Evolutionary conservation across 2,329 filamentous ascomycete genomes (phyloP).

Genomic region (Rutstroemia sp.): DNA sequence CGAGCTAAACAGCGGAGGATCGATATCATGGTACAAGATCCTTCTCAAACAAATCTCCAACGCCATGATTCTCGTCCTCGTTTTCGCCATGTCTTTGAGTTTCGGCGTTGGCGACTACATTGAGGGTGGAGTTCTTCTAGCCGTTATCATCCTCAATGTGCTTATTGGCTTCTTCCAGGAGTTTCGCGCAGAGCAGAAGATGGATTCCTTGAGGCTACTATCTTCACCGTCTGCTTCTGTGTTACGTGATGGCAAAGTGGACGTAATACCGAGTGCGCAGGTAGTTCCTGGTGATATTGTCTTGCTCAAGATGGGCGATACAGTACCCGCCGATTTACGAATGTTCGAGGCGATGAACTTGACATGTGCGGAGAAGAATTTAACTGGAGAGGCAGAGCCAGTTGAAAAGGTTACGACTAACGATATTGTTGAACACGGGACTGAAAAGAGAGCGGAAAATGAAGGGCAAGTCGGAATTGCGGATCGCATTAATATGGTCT

Average conservation of each 20-base stretch:
- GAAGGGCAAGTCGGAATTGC: constrained; percentile 37
- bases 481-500: constrained; percentile 48
- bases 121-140: constrained; percentile 52
- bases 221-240: constrained; percentile 43
- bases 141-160: constrained; percentile 51
- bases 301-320: constrained; percentile 87
- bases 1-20: constrained; percentile 38
- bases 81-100: constrained; percentile 49
- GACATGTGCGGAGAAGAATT: constrained; percentile 85
- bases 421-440: constrained; percentile 32
- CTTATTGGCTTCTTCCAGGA: constrained; percentile 50
- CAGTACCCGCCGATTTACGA: constrained; percentile 81
- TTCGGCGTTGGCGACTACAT: constrained; percentile 53
- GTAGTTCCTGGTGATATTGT: constrained; percentile 75
- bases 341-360: constrained; percentile 50
- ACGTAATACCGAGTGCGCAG: constrained; percentile 45
- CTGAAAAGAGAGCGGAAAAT: constrained; percentile 32
- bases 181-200: constrained; percentile 45
- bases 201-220: constrained; percentile 42
- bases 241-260: constrained; percentile 41
- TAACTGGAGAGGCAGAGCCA: constrained; percentile 93
- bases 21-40: constrained; percentile 62
- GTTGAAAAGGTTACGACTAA: constrained; percentile 58
- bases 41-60: constrained; percentile 60
- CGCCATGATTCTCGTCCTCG: constrained; percentile 60